Evolutionary conservation across 495 filamentous ascomycete genomes (phyloP).

Genomic region (Penicillium nucicola): DNA sequence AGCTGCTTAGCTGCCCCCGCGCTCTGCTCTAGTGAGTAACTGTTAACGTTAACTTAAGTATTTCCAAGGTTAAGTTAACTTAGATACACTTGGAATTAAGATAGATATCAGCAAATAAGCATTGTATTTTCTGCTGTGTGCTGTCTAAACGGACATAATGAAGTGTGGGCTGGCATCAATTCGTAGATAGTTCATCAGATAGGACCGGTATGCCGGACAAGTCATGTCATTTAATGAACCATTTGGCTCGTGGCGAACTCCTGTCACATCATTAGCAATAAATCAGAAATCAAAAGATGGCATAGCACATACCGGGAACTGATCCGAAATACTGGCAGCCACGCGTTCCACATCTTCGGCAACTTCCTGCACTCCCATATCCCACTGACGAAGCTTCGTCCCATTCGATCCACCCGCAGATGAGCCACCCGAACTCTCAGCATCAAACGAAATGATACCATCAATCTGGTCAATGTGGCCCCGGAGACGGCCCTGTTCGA

Average conservation of each 20-base stretch:
- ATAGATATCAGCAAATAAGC: not conserved
- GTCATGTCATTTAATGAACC: slow-evolving; percentile 21
- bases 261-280: slow-evolving; percentile 20
- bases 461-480: slow-evolving; percentile 96
- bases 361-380: slow-evolving; percentile 77
- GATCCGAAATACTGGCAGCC: slow-evolving; percentile 46
- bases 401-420: slow-evolving; percentile 41
- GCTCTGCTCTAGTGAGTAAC: too few relatives aligned
- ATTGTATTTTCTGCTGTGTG: not conserved
- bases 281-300: not conserved
- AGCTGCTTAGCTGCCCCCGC: too few relatives aligned
- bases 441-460: slow-evolving; percentile 78
- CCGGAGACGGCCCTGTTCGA: slow-evolving; percentile 82
- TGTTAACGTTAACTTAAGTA: too few relatives aligned
- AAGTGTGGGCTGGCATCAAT: slow-evolving; percentile 10
- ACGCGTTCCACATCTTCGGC: slow-evolving; percentile 88
- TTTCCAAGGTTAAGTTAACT: too few relatives aligned
- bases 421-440: slow-evolving; percentile 53
- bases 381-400: slow-evolving; percentile 75
- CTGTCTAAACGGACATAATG: slow-evolving; percentile 4
- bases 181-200: slow-evolving; percentile 18
- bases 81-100: too few relatives aligned
- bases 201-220: not conserved
- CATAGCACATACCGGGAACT: slow-evolving; percentile 35
- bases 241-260: slow-evolving; percentile 29